These are phyloP conservation scores for Solanum appendiculatum DNA, from an alignment of 257 asterid species.

Conservation along the genomic window DNA sequence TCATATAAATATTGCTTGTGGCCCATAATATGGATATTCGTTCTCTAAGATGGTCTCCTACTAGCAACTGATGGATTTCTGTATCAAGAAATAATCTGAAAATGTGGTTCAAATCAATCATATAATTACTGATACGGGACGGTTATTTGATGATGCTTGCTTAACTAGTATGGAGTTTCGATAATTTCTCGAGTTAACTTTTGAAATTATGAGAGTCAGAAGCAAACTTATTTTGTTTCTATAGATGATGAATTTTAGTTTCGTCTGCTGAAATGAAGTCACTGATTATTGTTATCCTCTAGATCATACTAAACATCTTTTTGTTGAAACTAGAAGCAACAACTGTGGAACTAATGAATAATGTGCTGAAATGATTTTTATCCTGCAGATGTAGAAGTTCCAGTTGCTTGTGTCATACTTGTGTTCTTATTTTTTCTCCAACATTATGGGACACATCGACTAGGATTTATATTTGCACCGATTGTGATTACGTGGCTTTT, in stretches of 20 bases:
- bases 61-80: neutral
- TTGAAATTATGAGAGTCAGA: neutral
- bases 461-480: constrained; percentile 89
- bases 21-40: neutral
- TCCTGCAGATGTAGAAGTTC: constrained; percentile 79
- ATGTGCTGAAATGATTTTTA: neutral
- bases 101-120: neutral
- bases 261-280: neutral
- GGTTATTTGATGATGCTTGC: neutral
- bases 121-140: neutral
- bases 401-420: constrained; percentile 75
- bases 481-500: constrained; percentile 84
- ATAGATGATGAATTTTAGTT: neutral
- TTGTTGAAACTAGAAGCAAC: neutral
- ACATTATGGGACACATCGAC: constrained; percentile 89
- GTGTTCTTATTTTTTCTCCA: constrained; percentile 72
- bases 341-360: neutral
- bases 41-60: neutral
- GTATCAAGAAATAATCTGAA: neutral
- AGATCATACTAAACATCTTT: neutral
- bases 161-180: neutral
- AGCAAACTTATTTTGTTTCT: neutral
- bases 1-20: neutral
- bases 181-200: neutral
- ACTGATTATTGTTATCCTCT: neutral